Conservation (phyloP, 2,329 filamentous ascomycete species). For the Bipolaris cookei region DNA sequence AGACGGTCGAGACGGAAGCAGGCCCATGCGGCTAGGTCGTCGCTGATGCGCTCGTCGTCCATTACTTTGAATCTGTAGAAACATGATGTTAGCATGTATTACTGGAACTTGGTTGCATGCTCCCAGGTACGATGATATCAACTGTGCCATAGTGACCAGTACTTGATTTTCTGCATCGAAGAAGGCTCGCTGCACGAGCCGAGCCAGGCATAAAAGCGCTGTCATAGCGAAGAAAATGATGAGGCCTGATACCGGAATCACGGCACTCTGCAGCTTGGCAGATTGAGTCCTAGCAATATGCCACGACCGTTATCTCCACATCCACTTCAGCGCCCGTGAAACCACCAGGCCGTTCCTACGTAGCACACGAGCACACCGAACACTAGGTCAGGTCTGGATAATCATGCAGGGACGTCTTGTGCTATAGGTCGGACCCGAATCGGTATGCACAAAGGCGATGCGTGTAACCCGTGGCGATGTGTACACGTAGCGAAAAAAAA, state of each 20-base stretch:
- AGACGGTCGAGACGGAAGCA: slow-evolving; percentile 85
- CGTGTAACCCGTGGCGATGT: slow-evolving; percentile 2
- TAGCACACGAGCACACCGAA: background rate
- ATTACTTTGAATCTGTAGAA: slow-evolving; percentile 75
- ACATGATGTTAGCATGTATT: slow-evolving; percentile 5
- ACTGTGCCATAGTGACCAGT: background rate
- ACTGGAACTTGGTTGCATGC: background rate
- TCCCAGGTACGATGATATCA: background rate
- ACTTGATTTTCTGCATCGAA: background rate
- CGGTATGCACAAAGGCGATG: background rate
- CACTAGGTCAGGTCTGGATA: background rate
- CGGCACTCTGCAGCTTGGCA: slow-evolving; percentile 22
- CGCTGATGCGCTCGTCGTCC: slow-evolving; percentile 78
- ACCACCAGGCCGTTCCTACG: background rate
- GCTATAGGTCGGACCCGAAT: background rate
- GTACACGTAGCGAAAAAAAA: slow-evolving; percentile 13
- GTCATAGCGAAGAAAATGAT: slow-evolving; percentile 21
- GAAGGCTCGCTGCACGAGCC: background rate
- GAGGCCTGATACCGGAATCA: slow-evolving; percentile 19
- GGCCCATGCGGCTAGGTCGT: slow-evolving; percentile 84
- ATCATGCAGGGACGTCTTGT: background rate
- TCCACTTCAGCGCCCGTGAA: background rate
- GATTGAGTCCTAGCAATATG: slow-evolving; percentile 20
- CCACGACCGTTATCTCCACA: background rate
- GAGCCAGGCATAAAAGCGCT: background rate